Evolutionary conservation across 768 basidiomycete genomes (phyloP).

Genomic region (Pisolithus albus): DNA sequence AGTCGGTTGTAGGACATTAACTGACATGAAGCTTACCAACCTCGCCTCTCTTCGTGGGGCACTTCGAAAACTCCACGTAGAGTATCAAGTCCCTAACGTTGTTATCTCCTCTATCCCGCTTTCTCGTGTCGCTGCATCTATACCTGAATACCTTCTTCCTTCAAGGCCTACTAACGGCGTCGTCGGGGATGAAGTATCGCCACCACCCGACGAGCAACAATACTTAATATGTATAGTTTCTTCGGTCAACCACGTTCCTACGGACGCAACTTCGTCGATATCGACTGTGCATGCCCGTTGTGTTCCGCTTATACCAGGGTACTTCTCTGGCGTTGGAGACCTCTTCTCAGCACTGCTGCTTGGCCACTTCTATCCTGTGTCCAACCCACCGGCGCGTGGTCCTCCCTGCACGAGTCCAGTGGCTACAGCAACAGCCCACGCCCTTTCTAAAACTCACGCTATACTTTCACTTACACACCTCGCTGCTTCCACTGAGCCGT

Average conservation of each 20-base stretch:
- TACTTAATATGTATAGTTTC: slow-evolving; percentile 82
- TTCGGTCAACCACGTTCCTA: slow-evolving; percentile 28
- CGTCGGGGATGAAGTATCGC: background rate
- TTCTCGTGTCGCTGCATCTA: slow-evolving; percentile 48
- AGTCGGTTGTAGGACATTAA: slow-evolving; percentile 53
- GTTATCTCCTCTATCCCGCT: slow-evolving; percentile 89
- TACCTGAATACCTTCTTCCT: slow-evolving; percentile 44
- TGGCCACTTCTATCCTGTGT: slow-evolving; percentile 55
- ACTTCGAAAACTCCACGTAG: slow-evolving; percentile 66
- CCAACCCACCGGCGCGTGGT: slow-evolving; percentile 17
- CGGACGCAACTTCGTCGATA: slow-evolving; percentile 10
- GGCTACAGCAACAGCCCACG: slow-evolving; percentile 54
- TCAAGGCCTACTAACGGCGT: background rate
- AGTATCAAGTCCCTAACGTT: slow-evolving; percentile 74
- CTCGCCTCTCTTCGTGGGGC: slow-evolving; percentile 59
- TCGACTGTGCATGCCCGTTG: slow-evolving; percentile 59
- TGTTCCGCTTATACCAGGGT: slow-evolving; percentile 78
- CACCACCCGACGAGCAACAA: slow-evolving; percentile 24
- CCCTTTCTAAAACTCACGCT: slow-evolving; percentile 70
- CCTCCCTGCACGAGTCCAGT: slow-evolving; percentile 12
- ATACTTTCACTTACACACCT: slow-evolving; percentile 58
- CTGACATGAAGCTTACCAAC: slow-evolving; percentile 63
- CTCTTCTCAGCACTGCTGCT: slow-evolving; percentile 90
- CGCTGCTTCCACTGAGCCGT: slow-evolving; percentile 35
- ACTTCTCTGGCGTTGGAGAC: slow-evolving; percentile 96